Percentiles rank a stretch among this genome's conserved stretches.
Evolutionary conservation across 768 basidiomycete genomes (phyloP).

Genomic region (Auriscalpium orientale): DNA sequence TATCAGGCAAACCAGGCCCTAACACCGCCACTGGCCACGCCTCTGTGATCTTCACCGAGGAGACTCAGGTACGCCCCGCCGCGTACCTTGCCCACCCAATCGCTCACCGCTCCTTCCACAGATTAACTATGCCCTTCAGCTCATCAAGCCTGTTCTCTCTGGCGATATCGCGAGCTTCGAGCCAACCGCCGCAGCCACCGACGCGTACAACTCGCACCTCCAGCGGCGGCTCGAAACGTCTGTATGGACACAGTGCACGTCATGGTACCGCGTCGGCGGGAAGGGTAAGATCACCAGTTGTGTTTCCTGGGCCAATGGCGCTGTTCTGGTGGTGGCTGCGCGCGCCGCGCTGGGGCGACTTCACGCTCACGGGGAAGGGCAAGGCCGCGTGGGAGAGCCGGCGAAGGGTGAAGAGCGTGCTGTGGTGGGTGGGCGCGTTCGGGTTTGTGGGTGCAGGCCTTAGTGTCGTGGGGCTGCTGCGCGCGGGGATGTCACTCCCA

Average conservation of each 20-base stretch:
- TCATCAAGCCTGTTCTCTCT: not conserved
- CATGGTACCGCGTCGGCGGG: too few relatives aligned
- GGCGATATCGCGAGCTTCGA: constrained; percentile 5
- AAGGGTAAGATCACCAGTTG: constrained; percentile 5
- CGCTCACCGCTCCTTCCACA: not conserved
- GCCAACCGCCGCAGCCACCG: constrained; percentile 5
- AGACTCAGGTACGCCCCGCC: constrained; percentile 8
- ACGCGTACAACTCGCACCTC: too few relatives aligned
- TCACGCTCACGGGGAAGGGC: constrained; percentile 33
- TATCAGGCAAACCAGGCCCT: constrained; percentile 10
- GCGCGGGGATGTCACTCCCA: too few relatives aligned
- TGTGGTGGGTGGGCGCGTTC: not conserved
- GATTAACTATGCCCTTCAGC: not conserved
- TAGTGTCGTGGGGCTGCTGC: too few relatives aligned
- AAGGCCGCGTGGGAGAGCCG: constrained; percentile 23
- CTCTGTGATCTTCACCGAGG: constrained; percentile 17
- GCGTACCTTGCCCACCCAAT: not conserved
- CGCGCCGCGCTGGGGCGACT: constrained; percentile 35
- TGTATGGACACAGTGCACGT: too few relatives aligned
- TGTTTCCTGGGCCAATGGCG: constrained; percentile 46
- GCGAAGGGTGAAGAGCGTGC: not conserved
- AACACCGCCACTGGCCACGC: constrained; percentile 18
- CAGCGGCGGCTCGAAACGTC: too few relatives aligned
- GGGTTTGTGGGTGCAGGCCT: too few relatives aligned
- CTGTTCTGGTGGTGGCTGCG: constrained; percentile 48